phyloP scores from a whole-genome alignment of 345 rosid species.

The Populus simonii region DNA sequence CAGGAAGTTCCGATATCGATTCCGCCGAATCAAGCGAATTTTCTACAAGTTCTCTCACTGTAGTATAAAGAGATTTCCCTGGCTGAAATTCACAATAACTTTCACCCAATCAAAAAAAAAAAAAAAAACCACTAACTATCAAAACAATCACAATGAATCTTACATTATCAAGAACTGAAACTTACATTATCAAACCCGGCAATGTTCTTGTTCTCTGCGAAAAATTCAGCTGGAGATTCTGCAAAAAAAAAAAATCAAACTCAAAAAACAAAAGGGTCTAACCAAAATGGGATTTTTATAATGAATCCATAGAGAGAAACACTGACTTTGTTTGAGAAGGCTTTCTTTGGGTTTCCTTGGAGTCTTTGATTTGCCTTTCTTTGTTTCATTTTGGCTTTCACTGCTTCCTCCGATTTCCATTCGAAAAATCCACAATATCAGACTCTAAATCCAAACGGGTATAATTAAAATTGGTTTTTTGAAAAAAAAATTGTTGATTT shows the following conservation, averaged over 20 bases:
- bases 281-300: background rate
- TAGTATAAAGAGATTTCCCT: slow-evolving; percentile 85
- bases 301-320: slow-evolving; percentile 1
- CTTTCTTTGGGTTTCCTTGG: slow-evolving; percentile 60
- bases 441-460: background rate
- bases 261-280: background rate
- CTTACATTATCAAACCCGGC: slow-evolving; percentile 98
- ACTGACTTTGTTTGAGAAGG: slow-evolving; percentile 79
- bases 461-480: background rate
- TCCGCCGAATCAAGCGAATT: slow-evolving; percentile 93
- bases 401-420: slow-evolving; percentile 40
- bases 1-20: slow-evolving; percentile 89
- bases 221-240: slow-evolving; percentile 99
- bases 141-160: slow-evolving; percentile 1
- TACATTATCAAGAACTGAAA: background rate
- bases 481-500: too few species aligned
- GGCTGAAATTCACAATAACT: slow-evolving; percentile 49
- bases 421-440: background rate
- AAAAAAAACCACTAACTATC: background rate
- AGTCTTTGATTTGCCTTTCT: slow-evolving; percentile 63
- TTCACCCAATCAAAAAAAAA: background rate
- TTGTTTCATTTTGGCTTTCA: slow-evolving; percentile 44
- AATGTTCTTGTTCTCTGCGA: slow-evolving; percentile 96
- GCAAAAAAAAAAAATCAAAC: slow-evolving; percentile 22
- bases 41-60: slow-evolving; percentile 90